These are phyloP conservation scores for Pseudogymnoascus sp. DNA, from an alignment of 2,329 filamentous ascomycete genomes.

Conservation along the genomic window DNA sequence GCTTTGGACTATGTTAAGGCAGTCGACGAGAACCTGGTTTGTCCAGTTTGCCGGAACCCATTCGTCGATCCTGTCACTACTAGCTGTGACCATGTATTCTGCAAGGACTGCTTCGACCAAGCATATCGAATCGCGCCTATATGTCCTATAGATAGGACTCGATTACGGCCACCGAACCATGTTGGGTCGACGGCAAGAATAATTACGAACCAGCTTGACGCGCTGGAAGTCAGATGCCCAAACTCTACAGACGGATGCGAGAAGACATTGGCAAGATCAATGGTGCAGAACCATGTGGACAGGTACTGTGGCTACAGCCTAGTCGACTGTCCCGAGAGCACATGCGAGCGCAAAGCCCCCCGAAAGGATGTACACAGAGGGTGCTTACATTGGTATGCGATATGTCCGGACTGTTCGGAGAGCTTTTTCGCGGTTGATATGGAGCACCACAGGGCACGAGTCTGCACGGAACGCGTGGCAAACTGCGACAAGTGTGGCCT, in stretches of 20 bases:
- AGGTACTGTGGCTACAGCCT: slow-evolving; percentile 47
- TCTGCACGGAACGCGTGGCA: slow-evolving; percentile 34
- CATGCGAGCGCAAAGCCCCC: slow-evolving; percentile 43
- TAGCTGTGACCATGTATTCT: slow-evolving; percentile 57
- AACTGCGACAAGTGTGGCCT: slow-evolving; percentile 23
- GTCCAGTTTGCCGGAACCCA: slow-evolving; percentile 46
- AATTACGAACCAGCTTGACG: slow-evolving; percentile 52
- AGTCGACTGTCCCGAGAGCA: slow-evolving; percentile 45
- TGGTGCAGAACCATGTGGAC: slow-evolving; percentile 46
- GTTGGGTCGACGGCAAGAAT: slow-evolving; percentile 32
- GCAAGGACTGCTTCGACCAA: slow-evolving; percentile 44
- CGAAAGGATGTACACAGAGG: slow-evolving; percentile 41
- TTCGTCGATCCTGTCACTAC: slow-evolving; percentile 53
- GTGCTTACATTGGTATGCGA: slow-evolving; percentile 45
- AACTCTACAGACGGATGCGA: slow-evolving; percentile 43
- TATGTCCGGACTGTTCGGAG: slow-evolving; percentile 47
- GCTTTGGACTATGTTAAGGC: slow-evolving; percentile 28
- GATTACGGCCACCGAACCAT: slow-evolving; percentile 29
- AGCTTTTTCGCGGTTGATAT: slow-evolving; percentile 37
- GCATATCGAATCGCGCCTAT: slow-evolving; percentile 33
- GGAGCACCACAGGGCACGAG: slow-evolving; percentile 37
- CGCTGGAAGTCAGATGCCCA: slow-evolving; percentile 49
- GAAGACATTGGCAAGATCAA: slow-evolving; percentile 41
- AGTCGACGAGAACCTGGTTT: slow-evolving; percentile 32
- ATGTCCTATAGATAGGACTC: slow-evolving; percentile 52